phyloP scores from a whole-genome alignment of 768 basidiomycete genomes.

The Candolleomyces eurysporus region DNA sequence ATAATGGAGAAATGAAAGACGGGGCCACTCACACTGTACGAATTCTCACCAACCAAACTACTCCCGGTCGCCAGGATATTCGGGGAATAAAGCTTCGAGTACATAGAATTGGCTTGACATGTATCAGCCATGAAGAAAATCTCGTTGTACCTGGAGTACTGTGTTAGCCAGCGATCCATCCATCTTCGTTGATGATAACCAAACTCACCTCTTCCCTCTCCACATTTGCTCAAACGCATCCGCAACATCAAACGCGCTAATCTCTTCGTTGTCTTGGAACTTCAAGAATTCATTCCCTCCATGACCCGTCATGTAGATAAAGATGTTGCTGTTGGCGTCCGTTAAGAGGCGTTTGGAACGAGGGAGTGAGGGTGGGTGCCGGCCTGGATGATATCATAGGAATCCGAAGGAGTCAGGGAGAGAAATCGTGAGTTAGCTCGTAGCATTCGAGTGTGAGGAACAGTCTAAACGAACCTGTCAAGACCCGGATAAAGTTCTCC shows the following conservation, averaged over 20 bases:
- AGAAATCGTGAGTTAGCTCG: too few species aligned
- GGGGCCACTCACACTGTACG: constrained; percentile 73
- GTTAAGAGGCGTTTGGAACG: constrained; percentile 90
- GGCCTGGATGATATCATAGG: constrained; percentile 46
- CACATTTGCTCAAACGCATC: constrained; percentile 99
- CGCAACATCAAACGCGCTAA: constrained; percentile 95
- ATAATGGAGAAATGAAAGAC: background rate
- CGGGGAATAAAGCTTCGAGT: constrained; percentile 89
- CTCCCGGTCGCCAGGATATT: constrained; percentile 92
- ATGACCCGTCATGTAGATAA: constrained; percentile 98
- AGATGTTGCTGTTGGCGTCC: constrained; percentile 89
- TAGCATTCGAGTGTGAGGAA: too few species aligned
- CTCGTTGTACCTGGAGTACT: constrained; percentile 74
- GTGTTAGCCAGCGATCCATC: background rate
- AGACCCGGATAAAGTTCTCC: constrained; percentile 88
- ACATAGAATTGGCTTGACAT: constrained; percentile 97
- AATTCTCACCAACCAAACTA: constrained; percentile 80
- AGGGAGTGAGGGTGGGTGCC: constrained; percentile 80
- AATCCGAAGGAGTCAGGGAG: background rate
- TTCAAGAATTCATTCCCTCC: constrained; percentile 98
- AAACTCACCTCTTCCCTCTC: constrained; percentile 81
- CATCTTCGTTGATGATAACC: too few species aligned
- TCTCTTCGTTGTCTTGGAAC: constrained; percentile 98
- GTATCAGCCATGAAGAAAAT: constrained; percentile 98
- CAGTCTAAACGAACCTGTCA: constrained; percentile 67